Conservation (phyloP, 768 basidiomycete genomes). For the Multifurca ochricompacta region DNA sequence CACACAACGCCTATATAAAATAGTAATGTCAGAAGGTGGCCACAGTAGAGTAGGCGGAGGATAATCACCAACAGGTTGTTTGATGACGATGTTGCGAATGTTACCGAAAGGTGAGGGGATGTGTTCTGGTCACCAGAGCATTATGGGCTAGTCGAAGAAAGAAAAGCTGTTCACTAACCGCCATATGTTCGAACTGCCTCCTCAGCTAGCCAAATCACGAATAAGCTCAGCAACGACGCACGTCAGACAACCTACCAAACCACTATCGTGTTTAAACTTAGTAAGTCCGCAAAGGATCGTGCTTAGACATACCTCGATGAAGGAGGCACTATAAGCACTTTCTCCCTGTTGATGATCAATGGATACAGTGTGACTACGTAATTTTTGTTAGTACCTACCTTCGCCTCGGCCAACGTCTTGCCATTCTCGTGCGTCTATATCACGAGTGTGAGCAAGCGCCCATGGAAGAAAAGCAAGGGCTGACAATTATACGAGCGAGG, state of each 20-base stretch:
- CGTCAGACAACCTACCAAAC: constrained; percentile 52
- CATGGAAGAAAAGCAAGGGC: background rate
- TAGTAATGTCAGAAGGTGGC: background rate
- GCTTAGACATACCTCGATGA: constrained; percentile 54
- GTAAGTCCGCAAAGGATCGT: constrained; percentile 21
- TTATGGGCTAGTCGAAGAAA: background rate
- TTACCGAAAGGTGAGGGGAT: constrained; percentile 68
- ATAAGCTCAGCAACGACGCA: constrained; percentile 1
- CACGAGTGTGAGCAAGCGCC: background rate
- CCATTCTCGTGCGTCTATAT: constrained; percentile 89
- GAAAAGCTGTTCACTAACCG: constrained; percentile 35
- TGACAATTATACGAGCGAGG: constrained; percentile 74
- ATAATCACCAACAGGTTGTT: constrained; percentile 77
- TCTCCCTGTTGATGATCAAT: constrained; percentile 48
- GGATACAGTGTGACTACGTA: background rate
- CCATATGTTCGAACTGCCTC: constrained; percentile 92
- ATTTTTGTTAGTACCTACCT: constrained; percentile 36
- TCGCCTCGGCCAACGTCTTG: constrained; percentile 78
- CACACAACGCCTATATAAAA: constrained; percentile 39
- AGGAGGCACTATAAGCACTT: constrained; percentile 76
- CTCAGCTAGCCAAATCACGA: constrained; percentile 49
- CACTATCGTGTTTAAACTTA: constrained; percentile 40
- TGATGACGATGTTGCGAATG: constrained; percentile 80
- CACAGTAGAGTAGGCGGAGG: background rate
- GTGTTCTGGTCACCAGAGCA: constrained; percentile 44